Evolutionary conservation across 345 rosid genomes (phyloP), one percentile per base, ranked within the genome.

Genomic region (Luvunga scandens): DNA sequence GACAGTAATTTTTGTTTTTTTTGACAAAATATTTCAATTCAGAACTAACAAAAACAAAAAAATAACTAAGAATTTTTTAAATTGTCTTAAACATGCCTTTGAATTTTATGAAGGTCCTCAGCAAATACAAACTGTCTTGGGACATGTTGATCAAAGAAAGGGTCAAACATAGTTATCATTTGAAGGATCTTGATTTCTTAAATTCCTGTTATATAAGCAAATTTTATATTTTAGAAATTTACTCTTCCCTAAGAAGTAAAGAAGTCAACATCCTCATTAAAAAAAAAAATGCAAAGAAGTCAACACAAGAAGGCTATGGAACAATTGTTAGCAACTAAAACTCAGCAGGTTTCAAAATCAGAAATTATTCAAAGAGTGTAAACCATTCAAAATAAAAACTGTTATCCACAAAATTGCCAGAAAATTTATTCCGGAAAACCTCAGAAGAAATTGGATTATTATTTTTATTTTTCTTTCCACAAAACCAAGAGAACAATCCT

Each of bases 1-100:
- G 22, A 50, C 21, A 71, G 45, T 9, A 85, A 64, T 73, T 39
- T 56, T n/a, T n/a, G n/a, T n/a, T n/a, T 59, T 59, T 30, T 30
- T 28, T 9, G 63, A 72, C 28, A 30, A 12, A 27, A 48, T 71
- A 28, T 53, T 33, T 4, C 22, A 50, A 9, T 7, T 75, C 31
- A 38, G 60, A 73, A 36, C 18, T 73, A 59, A 34, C 24, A 73
- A 59, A 28, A 7, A 31, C 18, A 66, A 30, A 61, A 45, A 45
- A 45, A 48, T 38, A 80, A 75, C 12, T n/a, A 13, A 13, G 25
- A 74, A 62, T 21, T 55, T 31, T 30, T 30, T 2, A 4, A 71
- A 18, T 31, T 27, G 21, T 36, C 66, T 38, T 13, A 31, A 75
- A 34, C 10, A 28, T 16, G 14, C 55, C 36, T 60, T 16, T 19